Evolutionary conservation across 441 rosid genomes (phyloP).

Genomic region (Omphalea diandra): DNA sequence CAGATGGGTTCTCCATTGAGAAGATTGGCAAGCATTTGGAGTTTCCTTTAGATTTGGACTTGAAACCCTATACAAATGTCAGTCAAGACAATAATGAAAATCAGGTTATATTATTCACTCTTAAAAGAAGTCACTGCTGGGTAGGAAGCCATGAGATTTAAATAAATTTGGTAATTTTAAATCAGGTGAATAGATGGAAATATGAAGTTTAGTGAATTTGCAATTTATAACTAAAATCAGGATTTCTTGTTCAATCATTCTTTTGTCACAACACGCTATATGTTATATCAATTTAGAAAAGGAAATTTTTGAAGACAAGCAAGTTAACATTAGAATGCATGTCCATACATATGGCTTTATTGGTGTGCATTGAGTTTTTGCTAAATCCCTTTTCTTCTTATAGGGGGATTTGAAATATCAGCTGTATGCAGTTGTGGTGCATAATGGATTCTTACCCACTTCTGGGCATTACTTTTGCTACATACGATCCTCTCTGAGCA

Average conservation of each 20-base stretch:
- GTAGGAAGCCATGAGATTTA: too few species aligned
- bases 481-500: constrained; percentile 59
- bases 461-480: constrained; percentile 76
- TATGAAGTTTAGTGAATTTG: neutral
- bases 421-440: constrained; percentile 79
- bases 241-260: neutral
- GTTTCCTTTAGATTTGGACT: constrained; percentile 75
- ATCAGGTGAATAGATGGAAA: neutral
- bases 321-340: too few species aligned
- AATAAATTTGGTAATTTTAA: neutral
- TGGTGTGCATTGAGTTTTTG: constrained; percentile 2
- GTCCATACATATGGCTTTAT: too few species aligned
- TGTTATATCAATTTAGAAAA: neutral
- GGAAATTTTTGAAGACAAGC: neutral
- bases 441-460: constrained; percentile 41
- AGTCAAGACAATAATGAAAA: constrained; percentile 40
- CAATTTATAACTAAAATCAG: neutral
- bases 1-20: constrained; percentile 51
- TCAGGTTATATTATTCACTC: constrained; percentile 14
- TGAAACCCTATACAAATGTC: constrained; percentile 51
- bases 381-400: constrained; percentile 6
- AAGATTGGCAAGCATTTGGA: constrained; percentile 67
- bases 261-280: neutral
- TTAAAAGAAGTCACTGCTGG: neutral
- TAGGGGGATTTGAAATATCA: constrained; percentile 58